Conservation (phyloP, 78 protist species). For the Cavenderia fasciculata region DNA sequence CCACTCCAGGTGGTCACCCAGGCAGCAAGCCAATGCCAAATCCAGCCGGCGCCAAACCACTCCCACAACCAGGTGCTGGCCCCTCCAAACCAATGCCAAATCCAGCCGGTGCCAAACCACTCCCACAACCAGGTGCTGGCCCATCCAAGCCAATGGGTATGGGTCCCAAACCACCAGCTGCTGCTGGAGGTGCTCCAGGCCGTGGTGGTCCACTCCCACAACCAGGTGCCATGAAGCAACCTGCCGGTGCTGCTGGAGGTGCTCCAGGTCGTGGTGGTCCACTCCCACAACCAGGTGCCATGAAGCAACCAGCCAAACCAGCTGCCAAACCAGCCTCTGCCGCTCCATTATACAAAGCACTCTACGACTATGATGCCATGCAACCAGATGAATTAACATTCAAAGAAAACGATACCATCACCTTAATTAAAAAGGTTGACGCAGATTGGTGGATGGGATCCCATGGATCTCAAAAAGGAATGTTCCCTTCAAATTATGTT, state of each 20-base stretch:
- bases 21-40: conserved; percentile 3
- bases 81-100: conserved; percentile 7
- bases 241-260: not conserved
- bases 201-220: not conserved
- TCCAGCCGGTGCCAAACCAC: conserved; percentile 9
- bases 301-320: conserved; percentile 34
- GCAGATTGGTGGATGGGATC: conserved; percentile 91
- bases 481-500: conserved; percentile 24
- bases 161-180: conserved; percentile 2
- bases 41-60: conserved; percentile 26
- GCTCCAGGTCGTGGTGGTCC: not conserved
- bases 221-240: not conserved
- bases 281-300: conserved; percentile 29
- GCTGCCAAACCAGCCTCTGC: conserved; percentile 25
- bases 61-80: conserved; percentile 11
- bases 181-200: conserved; percentile 31
- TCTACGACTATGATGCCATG: conserved; percentile 73
- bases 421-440: conserved; percentile 64
- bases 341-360: conserved; percentile 21
- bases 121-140: conserved; percentile 9
- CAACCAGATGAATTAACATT: conserved; percentile 85
- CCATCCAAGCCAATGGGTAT: not conserved
- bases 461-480: conserved; percentile 53
- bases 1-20: not conserved
- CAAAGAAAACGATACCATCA: conserved; percentile 83